These are phyloP conservation scores for Phenoliferia sp. DNA, from an alignment of 1,284 basidiomycete species.

Conservation along the genomic window DNA sequence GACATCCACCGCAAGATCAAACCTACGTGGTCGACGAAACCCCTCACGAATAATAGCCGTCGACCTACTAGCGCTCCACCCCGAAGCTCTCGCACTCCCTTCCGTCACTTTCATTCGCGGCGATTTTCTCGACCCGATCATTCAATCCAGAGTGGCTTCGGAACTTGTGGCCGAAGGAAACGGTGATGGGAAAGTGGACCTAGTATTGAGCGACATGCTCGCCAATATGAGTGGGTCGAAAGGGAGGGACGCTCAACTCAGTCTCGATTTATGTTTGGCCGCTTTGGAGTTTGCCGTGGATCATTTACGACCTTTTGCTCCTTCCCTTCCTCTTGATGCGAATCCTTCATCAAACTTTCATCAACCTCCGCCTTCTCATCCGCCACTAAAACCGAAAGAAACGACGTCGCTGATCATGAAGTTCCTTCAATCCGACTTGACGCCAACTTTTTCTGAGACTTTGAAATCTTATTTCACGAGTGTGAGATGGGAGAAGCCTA, in stretches of 20 bases:
- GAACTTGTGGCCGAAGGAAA: not conserved
- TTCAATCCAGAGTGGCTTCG: constrained; percentile 3
- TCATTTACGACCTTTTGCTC: not conserved
- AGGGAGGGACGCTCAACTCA: constrained; percentile 41
- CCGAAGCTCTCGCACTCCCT: constrained; percentile 1
- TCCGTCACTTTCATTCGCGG: constrained; percentile 23
- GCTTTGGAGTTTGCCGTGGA: constrained; percentile 41
- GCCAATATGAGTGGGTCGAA: constrained; percentile 44
- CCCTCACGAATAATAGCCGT: constrained; percentile 18
- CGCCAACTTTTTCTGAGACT: constrained; percentile 7
- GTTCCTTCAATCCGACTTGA: constrained; percentile 19
- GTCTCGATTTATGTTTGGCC: constrained; percentile 42
- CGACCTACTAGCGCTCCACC: constrained; percentile 24
- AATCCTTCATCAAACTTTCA: no score
- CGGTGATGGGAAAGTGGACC: constrained; percentile 38
- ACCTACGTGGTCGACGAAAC: no score
- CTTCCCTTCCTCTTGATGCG: constrained; percentile 1
- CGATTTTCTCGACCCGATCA: constrained; percentile 22
- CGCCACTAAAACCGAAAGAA: not conserved
- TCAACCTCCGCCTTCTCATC: not conserved
- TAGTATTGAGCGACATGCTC: constrained; percentile 48
- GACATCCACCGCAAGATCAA: not conserved
- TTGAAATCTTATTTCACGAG: constrained; percentile 10
- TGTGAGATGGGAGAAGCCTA: constrained; percentile 30
- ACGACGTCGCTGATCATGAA: constrained; percentile 23